Evolutionary conservation across 805 yeast species (phyloP).

Genomic region (Candida chilensis): DNA sequence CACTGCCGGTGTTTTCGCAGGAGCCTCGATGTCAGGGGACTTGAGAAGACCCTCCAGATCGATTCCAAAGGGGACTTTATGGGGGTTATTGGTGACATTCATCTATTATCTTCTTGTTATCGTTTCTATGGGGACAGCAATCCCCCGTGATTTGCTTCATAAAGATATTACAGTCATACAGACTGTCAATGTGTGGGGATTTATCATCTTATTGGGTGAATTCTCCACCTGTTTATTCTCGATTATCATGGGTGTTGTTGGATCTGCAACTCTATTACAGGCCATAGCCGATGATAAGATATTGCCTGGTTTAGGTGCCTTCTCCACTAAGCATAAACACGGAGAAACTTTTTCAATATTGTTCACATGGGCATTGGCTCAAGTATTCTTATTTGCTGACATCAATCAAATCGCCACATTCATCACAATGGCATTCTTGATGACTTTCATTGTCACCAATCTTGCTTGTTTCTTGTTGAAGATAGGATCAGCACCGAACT

Average conservation of each 20-base stretch:
- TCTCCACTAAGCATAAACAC: conserved; percentile 36
- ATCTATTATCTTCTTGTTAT: conserved; percentile 73
- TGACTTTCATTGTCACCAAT: conserved; percentile 93
- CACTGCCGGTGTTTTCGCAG: conserved; percentile 97
- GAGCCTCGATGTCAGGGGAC: conserved; percentile 98
- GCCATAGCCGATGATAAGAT: conserved; percentile 88
- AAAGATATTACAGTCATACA: conserved; percentile 81
- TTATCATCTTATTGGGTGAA: conserved; percentile 79
- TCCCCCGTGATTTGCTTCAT: conserved; percentile 72
- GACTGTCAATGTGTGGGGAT: conserved; percentile 61
- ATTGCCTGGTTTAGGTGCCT: conserved; percentile 65
- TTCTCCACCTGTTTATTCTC: conserved; percentile 86
- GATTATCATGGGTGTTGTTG: conserved; percentile 90
- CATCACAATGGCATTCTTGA: conserved; percentile 93
- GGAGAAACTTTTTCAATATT: conserved; percentile 63
- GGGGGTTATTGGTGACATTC: conserved; percentile 76
- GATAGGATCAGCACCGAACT: conserved; percentile 94
- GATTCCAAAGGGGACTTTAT: conserved; percentile 89
- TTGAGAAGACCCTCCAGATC: conserved; percentile 76
- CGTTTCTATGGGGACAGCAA: conserved; percentile 65
- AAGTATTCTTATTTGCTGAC: conserved; percentile 78
- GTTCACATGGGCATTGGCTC: conserved; percentile 77
- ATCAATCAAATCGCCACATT: conserved; percentile 91
- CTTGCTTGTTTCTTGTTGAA: conserved; percentile 85
- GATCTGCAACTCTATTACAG: conserved; percentile 85